Conservation (phyloP, 2,329 filamentous ascomycete species). For the Chrysoporthe deuterocubensis region DNA sequence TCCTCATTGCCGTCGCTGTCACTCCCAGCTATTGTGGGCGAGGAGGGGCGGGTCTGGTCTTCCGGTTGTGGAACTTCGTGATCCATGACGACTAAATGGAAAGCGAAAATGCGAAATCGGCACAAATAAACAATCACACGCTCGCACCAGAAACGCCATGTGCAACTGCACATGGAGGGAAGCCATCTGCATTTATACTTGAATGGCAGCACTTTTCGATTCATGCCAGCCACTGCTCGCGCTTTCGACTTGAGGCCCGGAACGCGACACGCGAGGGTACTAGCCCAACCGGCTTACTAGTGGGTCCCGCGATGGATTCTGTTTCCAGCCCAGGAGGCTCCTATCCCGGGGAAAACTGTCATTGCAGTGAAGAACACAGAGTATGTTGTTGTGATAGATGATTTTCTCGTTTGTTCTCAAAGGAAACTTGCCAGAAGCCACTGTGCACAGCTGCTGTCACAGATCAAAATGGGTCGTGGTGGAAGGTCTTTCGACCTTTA, state of each 20-base stretch:
- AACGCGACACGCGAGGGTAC: slow-evolving; percentile 6
- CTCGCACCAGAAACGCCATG: neutral
- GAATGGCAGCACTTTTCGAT: neutral
- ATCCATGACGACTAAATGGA: slow-evolving; percentile 14
- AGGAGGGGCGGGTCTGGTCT: slow-evolving; percentile 7
- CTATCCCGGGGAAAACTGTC: neutral
- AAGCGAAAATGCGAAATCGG: neutral
- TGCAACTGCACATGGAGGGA: slow-evolving; percentile 4
- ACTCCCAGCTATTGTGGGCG: slow-evolving; percentile 19
- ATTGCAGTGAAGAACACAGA: too few species aligned
- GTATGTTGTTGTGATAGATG: neutral
- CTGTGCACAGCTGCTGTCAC: neutral
- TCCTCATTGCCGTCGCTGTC: slow-evolving; percentile 11
- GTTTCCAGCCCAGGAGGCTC: neutral
- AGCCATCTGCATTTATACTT: neutral
- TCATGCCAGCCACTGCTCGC: slow-evolving; percentile 5
- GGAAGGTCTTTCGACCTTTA: neutral
- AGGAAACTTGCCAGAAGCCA: neutral
- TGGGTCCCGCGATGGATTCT: slow-evolving; percentile 4
- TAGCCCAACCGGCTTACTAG: neutral
- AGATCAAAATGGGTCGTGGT: neutral
- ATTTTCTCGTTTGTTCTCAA: neutral
- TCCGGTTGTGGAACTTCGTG: slow-evolving; percentile 7
- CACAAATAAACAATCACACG: neutral
- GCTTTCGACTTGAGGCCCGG: slow-evolving; percentile 11